These are phyloP conservation scores for Tetrapyrgos nigripes DNA, from an alignment of 1,284 basidiomycete genomes.

Conservation along the genomic window DNA sequence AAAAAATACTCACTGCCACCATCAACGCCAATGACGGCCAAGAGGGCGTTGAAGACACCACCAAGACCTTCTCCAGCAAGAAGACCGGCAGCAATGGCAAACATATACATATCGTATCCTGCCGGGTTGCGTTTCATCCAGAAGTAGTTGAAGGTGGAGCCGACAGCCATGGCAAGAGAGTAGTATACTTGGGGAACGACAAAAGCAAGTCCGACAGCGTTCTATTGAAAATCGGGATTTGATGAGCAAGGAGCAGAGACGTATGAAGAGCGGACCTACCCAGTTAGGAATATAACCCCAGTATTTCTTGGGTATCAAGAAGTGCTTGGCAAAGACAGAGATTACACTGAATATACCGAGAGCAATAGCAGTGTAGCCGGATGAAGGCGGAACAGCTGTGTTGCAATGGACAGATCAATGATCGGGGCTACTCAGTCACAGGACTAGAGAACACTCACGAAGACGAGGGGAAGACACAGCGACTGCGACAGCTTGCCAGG, in stretches of 20 bases:
- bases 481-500: constrained; percentile 68
- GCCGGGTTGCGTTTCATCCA: constrained; percentile 56
- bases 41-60: constrained; percentile 68
- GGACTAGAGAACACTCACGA: constrained; percentile 38
- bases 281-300: constrained; percentile 67
- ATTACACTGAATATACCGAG: constrained; percentile 55
- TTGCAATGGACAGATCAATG: constrained; percentile 3
- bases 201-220: constrained; percentile 65
- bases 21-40: constrained; percentile 56
- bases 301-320: constrained; percentile 59
- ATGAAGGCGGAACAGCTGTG: constrained; percentile 58
- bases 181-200: constrained; percentile 57
- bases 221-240: constrained; percentile 31
- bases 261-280: constrained; percentile 27
- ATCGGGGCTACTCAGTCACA: background rate
- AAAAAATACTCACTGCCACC: constrained; percentile 45
- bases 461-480: constrained; percentile 57
- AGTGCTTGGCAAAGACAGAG: constrained; percentile 57
- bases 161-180: constrained; percentile 58
- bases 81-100: constrained; percentile 54
- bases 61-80: constrained; percentile 75
- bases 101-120: constrained; percentile 65
- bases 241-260: background rate
- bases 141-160: constrained; percentile 50
- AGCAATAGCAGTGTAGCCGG: constrained; percentile 70